A percentile compares a stretch with the other conserved stretches of the same genome.
phyloP scores from a whole-genome alignment of 208 protist species.

The Trypanosoma caninum region DNA sequence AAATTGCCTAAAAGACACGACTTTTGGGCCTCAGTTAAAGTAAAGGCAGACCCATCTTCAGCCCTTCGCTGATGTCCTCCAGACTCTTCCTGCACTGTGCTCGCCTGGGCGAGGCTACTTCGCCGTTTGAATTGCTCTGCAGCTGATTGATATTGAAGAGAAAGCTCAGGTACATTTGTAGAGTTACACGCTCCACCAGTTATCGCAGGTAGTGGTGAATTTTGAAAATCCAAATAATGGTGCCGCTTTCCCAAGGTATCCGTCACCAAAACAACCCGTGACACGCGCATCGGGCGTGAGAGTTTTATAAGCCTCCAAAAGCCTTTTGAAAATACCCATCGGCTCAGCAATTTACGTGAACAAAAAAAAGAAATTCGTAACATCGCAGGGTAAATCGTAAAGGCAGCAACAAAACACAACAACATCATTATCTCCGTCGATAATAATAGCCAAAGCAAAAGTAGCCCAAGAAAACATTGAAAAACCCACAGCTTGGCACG shows the following conservation, averaged over 20 bases:
- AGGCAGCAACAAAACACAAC: slow-evolving; percentile 28
- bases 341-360: slow-evolving; percentile 23
- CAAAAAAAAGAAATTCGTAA: slow-evolving; percentile 34
- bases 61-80: too few relatives aligned
- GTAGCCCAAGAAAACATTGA: slow-evolving; percentile 15
- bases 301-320: slow-evolving; percentile 21
- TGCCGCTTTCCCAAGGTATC: background rate
- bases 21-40: too few relatives aligned
- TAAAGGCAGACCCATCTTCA: too few relatives aligned
- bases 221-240: too few relatives aligned
- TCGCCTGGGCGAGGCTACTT: too few relatives aligned
- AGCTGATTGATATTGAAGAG: background rate
- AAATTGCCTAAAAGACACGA: background rate
- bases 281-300: slow-evolving; percentile 33
- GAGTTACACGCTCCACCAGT: too few relatives aligned
- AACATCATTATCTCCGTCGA: slow-evolving; percentile 48
- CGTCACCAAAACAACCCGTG: slow-evolving; percentile 31
- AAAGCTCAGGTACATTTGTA: too few relatives aligned
- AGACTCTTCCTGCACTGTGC: too few relatives aligned
- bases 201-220: slow-evolving; percentile 5
- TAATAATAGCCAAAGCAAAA: slow-evolving; percentile 30
- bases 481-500: slow-evolving; percentile 31
- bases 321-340: background rate
- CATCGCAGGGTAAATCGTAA: slow-evolving; percentile 46
- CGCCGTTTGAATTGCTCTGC: background rate